Evolutionary conservation across 768 basidiomycete species (phyloP), one percentile per base, ranked within the genome.

Genomic region (Boletus tomentosulus): DNA sequence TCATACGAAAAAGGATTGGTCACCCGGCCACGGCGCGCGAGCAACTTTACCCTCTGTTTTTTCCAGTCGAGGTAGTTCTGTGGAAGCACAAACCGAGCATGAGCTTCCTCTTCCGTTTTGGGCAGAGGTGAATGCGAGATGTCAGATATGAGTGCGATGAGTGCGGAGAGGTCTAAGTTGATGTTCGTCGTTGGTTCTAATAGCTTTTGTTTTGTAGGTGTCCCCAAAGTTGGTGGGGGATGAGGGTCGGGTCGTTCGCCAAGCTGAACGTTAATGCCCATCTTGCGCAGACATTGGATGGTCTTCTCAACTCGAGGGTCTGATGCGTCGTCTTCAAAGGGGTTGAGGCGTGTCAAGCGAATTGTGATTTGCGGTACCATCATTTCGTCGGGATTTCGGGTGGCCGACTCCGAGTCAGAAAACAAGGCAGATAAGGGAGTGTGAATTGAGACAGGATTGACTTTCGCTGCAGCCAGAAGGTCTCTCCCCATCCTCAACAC

Each of bases 141-240:
- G 57, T 92, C 90, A 11, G 89, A 91, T 41, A 89, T 78, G 28
- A 94, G 77, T 0, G 93, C 92, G 50, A 96, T 87, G 44, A 96
- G 78, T 1, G 88, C 78, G 1, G 90, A 93, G 11, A 96, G 76
- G 64, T 96, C 93, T 33, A 94, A 78, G 58, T 92, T 89, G 68
- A 96, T 76, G 46, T 77, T 72, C 6, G 61, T 60, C 0, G 87
- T 88, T 1, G 86, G 87, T 10, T 65, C 52, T 35, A 78, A 65
- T 9, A 30, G 35, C 35, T 56, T 55, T 54, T 45, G 28, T 59
- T 19, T 33, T 30, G 41, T 4, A 3, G 34, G 27, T 2, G 34
- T 46, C 22, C 42, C 41, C 44, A 25, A 27, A 6, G 54, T 10
- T 12, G 33, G 35, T 19, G 28, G 15, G 39, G 31, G 4, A 47